Evolutionary conservation across 2,329 filamentous ascomycete species (phyloP).

Genomic region (Arthrobotrys sphaeroides): DNA sequence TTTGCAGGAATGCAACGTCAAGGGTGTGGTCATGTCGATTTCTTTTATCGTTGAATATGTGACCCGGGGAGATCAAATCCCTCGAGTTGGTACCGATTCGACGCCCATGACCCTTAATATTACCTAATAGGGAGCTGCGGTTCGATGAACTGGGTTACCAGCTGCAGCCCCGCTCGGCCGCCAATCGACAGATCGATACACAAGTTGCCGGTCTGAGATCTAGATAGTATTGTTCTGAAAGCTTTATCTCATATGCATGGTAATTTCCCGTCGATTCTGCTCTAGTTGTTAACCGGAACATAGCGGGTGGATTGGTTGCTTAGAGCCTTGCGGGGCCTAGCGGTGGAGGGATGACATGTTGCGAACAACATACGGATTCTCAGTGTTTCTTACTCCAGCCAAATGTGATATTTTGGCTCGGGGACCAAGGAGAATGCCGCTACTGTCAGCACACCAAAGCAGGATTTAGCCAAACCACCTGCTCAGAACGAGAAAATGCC

Average conservation of each 20-base stretch:
- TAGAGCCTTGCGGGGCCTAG: no score
- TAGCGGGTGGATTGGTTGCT: no score
- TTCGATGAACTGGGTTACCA: background rate
- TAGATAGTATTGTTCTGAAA: background rate
- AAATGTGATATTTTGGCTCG: no score
- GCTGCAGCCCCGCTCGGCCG: background rate
- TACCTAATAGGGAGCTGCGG: slow-evolving; percentile 4
- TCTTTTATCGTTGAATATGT: background rate
- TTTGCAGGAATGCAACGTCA: background rate
- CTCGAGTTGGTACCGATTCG: slow-evolving; percentile 6
- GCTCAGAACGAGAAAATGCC: no score
- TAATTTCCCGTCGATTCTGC: no score
- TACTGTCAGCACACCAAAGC: background rate
- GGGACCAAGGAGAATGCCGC: background rate
- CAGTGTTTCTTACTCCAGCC: no score
- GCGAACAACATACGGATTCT: no score
- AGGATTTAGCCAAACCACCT: no score
- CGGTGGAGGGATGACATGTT: no score
- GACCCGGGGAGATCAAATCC: background rate
- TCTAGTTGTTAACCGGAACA: background rate
- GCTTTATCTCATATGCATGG: background rate
- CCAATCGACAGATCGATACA: background rate
- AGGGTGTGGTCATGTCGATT: background rate
- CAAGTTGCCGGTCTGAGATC: background rate
- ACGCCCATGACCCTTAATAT: background rate